phyloP scores from a whole-genome alignment of 441 rosid species.

The Eutrema salsugineum region DNA sequence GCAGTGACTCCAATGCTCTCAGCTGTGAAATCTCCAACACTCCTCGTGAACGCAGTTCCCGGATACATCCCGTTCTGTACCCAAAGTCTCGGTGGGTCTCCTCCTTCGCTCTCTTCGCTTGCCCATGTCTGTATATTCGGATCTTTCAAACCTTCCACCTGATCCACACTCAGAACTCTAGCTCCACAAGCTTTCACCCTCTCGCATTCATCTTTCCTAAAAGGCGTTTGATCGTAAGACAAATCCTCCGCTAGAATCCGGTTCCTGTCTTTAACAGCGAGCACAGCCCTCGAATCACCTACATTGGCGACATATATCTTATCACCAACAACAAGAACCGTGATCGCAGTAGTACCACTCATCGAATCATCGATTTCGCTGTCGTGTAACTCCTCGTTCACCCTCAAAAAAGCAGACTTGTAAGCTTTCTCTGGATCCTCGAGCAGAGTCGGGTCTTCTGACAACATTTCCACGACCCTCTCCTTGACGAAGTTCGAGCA shows the following conservation, averaged over 20 bases:
- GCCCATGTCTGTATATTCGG: conserved; percentile 81
- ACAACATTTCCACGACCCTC: conserved; percentile 64
- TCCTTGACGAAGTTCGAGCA: conserved; percentile 82
- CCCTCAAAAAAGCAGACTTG: conserved; percentile 54
- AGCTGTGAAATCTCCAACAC: conserved; percentile 84
- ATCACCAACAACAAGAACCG: conserved; percentile 84
- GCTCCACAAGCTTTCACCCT: conserved; percentile 94
- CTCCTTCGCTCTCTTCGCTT: conserved; percentile 80
- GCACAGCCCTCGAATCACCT: conserved; percentile 93
- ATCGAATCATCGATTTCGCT: conserved; percentile 82
- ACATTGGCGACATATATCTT: conserved; percentile 81
- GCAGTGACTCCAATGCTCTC: conserved; percentile 85
- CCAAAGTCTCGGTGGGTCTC: conserved; percentile 97
- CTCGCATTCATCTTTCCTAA: conserved; percentile 87
- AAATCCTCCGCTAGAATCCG: conserved; percentile 62
- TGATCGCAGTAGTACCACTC: conserved; percentile 96
- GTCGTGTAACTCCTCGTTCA: conserved; percentile 61
- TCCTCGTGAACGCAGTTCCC: conserved; percentile 89
- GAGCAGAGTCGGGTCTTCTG: conserved; percentile 53
- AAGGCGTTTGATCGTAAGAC: conserved; percentile 95
- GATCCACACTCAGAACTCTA: conserved; percentile 83
- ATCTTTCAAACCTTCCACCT: conserved; percentile 85
- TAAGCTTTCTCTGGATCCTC: conserved; percentile 80
- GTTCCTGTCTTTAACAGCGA: conserved; percentile 62
- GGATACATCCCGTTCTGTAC: conserved; percentile 90